Evolutionary conservation across 1,284 basidiomycete species (phyloP).

Genomic region (Irpex rosettiformis): DNA sequence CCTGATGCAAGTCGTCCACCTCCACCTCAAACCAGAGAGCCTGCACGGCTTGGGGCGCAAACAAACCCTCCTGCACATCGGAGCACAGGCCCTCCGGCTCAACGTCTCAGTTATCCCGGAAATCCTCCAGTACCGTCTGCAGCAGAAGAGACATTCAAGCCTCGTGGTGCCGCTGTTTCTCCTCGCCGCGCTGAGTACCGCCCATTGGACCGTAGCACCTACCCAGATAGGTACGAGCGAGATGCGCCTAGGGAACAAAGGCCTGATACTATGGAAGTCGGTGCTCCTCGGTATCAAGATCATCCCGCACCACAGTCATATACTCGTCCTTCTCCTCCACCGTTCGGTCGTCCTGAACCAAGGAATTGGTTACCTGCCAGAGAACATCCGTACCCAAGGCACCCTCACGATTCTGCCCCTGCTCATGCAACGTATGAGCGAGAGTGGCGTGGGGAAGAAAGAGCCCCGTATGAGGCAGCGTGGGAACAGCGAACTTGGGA

Average conservation of each 20-base stretch:
- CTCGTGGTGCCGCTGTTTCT: constrained; percentile 21
- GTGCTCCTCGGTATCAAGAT: constrained; percentile 20
- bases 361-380: constrained; percentile 24
- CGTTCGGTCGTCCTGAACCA: constrained; percentile 15
- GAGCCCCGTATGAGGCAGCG: constrained; percentile 20
- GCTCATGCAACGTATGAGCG: constrained; percentile 16
- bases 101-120: constrained; percentile 14
- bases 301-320: constrained; percentile 17
- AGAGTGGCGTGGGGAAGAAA: constrained; percentile 26
- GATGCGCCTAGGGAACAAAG: constrained; percentile 18
- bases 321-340: constrained; percentile 22
- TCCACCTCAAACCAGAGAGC: constrained; percentile 19
- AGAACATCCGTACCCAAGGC: constrained; percentile 19
- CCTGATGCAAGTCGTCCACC: constrained; percentile 16
- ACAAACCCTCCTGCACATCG: constrained; percentile 15
- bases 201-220: constrained; percentile 14
- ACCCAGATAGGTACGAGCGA: constrained; percentile 21
- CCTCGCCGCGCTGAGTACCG: constrained; percentile 23
- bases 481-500: constrained; percentile 24
- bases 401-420: constrained; percentile 15
- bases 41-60: constrained; percentile 19
- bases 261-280: constrained; percentile 25
- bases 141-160: constrained; percentile 26
- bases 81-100: constrained; percentile 16
- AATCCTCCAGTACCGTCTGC: constrained; percentile 23